phyloP scores from a whole-genome alignment of 2,329 filamentous ascomycete species.

The Claviceps fusiformis region DNA sequence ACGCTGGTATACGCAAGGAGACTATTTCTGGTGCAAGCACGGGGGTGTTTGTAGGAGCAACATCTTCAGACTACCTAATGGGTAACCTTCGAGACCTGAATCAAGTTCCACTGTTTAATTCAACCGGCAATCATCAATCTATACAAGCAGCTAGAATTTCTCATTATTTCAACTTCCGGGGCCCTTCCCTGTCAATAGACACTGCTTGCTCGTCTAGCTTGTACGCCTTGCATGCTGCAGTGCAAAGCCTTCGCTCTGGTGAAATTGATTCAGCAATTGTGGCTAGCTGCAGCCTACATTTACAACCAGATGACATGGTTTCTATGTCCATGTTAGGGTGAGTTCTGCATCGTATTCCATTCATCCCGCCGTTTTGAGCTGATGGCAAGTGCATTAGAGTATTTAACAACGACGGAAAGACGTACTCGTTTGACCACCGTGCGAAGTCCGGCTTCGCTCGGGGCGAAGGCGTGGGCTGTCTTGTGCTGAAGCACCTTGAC shows the following conservation, averaged over 20 bases:
- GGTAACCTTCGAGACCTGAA: conserved; percentile 29
- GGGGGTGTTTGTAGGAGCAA: conserved; percentile 32
- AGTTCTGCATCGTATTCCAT: neutral
- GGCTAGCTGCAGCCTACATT: conserved; percentile 32
- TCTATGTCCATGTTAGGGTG: conserved; percentile 20
- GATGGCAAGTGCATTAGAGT: conserved; percentile 3
- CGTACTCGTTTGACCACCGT: conserved; percentile 25
- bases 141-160: conserved; percentile 42
- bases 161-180: conserved; percentile 40
- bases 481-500: conserved; percentile 44
- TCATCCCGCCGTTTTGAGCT: neutral
- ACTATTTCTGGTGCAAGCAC: conserved; percentile 32
- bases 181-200: conserved; percentile 37
- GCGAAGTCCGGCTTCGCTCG: conserved; percentile 39
- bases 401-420: conserved; percentile 38
- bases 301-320: conserved; percentile 27
- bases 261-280: conserved; percentile 34
- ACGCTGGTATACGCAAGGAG: conserved; percentile 34
- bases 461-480: conserved; percentile 42
- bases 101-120: conserved; percentile 36
- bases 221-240: conserved; percentile 35
- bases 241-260: conserved; percentile 32
- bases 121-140: conserved; percentile 34
- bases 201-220: conserved; percentile 40
- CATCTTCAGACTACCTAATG: conserved; percentile 23